These are phyloP conservation scores for Wickerhamiella pararugosa DNA, from an alignment of 1,139 yeast genomes.

Conservation along the genomic window DNA sequence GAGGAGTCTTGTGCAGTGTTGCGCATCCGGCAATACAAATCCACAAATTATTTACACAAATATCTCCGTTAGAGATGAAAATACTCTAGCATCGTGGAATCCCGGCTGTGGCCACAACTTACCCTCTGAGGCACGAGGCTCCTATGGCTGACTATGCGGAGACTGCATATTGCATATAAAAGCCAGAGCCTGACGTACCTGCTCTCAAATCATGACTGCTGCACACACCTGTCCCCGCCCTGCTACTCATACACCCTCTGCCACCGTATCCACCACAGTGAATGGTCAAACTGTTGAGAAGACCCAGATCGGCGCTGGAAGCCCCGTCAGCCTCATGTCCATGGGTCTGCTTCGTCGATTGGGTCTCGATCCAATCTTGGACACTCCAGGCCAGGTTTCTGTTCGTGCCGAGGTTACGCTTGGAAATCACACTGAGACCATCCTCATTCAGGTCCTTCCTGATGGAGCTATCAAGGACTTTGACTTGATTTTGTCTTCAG, in stretches of 20 bases:
- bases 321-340: constrained; percentile 6
- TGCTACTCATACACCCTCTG: constrained; percentile 3
- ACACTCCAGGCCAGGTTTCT: constrained; percentile 7
- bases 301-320: constrained; percentile 7
- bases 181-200: no score
- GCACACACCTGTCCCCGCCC: constrained; percentile 5
- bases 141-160: no score
- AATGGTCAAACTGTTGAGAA: constrained; percentile 3
- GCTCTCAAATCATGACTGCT: not conserved
- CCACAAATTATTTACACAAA: no score
- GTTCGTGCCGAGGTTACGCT: constrained; percentile 3
- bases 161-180: no score
- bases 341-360: constrained; percentile 7
- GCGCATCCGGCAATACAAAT: no score
- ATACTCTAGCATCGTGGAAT: no score
- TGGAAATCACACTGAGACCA: constrained; percentile 2
- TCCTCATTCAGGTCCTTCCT: constrained; percentile 6
- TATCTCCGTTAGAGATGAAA: no score
- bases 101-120: no score
- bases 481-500: constrained; percentile 7
- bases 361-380: constrained; percentile 2
- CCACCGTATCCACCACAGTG: constrained; percentile 4
- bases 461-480: constrained; percentile 5
- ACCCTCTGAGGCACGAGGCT: no score
- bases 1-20: no score